A percentile compares a stretch with the other conserved stretches of the same genome.
phyloP scores from a whole-genome alignment of 192 early-diverging fungal species.

The Podila horticola region DNA sequence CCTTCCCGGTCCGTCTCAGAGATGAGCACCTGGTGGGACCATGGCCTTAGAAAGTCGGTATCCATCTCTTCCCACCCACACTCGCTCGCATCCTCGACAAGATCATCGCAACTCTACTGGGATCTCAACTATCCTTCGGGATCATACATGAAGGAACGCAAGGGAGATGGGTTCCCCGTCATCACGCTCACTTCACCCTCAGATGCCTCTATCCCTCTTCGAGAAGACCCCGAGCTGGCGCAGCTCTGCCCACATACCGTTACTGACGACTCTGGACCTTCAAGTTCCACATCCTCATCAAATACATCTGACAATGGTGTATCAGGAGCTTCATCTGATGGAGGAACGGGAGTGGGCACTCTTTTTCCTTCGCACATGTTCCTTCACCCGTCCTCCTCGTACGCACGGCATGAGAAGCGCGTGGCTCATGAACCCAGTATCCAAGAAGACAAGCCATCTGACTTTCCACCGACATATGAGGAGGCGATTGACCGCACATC shows the following conservation, averaged over 20 bases:
- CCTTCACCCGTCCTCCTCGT: constrained; percentile 22
- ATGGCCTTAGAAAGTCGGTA: constrained; percentile 8
- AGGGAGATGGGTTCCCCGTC: constrained; percentile 30
- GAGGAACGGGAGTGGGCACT: too few species aligned
- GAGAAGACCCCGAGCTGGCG: too few species aligned
- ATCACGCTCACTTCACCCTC: constrained; percentile 45
- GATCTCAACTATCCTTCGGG: neutral
- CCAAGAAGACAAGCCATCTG: neutral
- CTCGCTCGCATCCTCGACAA: constrained; percentile 8
- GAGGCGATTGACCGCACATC: constrained; percentile 21
- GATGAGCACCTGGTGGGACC: constrained; percentile 4
- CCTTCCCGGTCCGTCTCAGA: neutral
- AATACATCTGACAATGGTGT: too few species aligned
- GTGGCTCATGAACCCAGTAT: too few species aligned
- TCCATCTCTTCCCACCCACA: neutral
- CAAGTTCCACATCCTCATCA: too few species aligned
- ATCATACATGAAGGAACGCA: constrained; percentile 9
- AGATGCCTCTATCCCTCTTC: constrained; percentile 20
- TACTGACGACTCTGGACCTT: too few species aligned
- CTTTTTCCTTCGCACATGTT: constrained; percentile 23
- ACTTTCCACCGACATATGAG: constrained; percentile 42
- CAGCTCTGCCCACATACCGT: too few species aligned
- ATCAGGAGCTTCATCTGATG: too few species aligned
- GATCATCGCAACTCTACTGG: constrained; percentile 15
- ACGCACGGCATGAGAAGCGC: constrained; percentile 7